Evolutionary conservation across 805 yeast species (phyloP).

Genomic region (Ogataea angusta): DNA sequence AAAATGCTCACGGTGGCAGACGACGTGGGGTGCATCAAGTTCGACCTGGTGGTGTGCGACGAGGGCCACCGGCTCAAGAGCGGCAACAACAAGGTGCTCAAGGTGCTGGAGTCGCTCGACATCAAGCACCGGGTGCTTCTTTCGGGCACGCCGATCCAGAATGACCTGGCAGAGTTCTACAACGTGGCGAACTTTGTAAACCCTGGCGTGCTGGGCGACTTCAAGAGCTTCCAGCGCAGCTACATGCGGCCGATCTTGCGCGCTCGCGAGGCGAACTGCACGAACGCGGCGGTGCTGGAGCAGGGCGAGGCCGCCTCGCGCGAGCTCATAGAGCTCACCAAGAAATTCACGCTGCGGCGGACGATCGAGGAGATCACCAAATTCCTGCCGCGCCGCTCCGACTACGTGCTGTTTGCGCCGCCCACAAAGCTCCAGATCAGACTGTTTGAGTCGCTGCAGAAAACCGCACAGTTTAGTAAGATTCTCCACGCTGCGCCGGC

Average conservation of each 20-base stretch:
- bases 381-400: conserved; percentile 72
- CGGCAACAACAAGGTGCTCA: conserved; percentile 65
- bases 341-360: conserved; percentile 68
- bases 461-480: conserved; percentile 34
- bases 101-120: conserved; percentile 53
- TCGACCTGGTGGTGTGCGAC: conserved; percentile 83
- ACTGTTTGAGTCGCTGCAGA: conserved; percentile 50
- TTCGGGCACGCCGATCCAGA: conserved; percentile 73
- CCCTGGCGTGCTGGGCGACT: conserved; percentile 73
- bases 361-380: conserved; percentile 53
- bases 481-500: conserved; percentile 30
- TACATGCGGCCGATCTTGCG: conserved; percentile 68
- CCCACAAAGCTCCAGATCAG: conserved; percentile 63
- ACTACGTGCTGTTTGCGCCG: conserved; percentile 69
- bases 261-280: conserved; percentile 65
- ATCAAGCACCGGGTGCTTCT: conserved; percentile 59
- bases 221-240: conserved; percentile 52
- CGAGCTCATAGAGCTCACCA: conserved; percentile 63
- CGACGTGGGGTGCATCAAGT: conserved; percentile 43
- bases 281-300: conserved; percentile 43
- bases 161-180: conserved; percentile 80
- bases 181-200: conserved; percentile 78
- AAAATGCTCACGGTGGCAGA: conserved; percentile 55
- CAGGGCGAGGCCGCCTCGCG: conserved; percentile 60
- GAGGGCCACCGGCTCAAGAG: conserved; percentile 93